phyloP scores from a whole-genome alignment of 1,139 yeast species.

The Sugiyamaella paludigena region DNA sequence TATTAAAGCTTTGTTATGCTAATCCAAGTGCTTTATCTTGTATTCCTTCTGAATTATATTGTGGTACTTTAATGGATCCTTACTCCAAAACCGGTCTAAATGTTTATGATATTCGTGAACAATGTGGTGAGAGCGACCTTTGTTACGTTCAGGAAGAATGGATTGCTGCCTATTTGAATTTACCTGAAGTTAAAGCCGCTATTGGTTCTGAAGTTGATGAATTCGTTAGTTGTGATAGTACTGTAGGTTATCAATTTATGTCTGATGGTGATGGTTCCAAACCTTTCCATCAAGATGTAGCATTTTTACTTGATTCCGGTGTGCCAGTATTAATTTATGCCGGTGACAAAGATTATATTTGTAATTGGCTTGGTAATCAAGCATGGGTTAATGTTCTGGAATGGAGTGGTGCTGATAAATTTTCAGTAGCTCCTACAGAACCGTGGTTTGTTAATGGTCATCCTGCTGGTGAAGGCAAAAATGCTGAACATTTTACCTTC shows the following conservation, averaged over 20 bases:
- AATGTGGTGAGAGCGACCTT: constrained; percentile 66
- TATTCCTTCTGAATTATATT: constrained; percentile 90
- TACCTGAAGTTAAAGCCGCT: constrained; percentile 66
- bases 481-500: constrained; percentile 55
- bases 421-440: constrained; percentile 35
- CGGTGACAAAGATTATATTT: constrained; percentile 85
- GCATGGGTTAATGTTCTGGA: constrained; percentile 72
- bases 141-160: constrained; percentile 74
- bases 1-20: constrained; percentile 79
- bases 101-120: constrained; percentile 87
- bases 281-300: constrained; percentile 64
- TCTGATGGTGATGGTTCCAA: constrained; percentile 67
- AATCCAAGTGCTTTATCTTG: constrained; percentile 81
- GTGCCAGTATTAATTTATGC: constrained; percentile 82
- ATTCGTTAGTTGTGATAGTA: constrained; percentile 73
- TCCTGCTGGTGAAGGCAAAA: constrained; percentile 58
- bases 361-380: constrained; percentile 87
- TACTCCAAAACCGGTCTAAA: constrained; percentile 88
- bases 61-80: constrained; percentile 86
- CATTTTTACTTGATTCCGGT: constrained; percentile 60
- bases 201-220: constrained; percentile 89
- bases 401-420: constrained; percentile 49
- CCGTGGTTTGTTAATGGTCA: constrained; percentile 43
- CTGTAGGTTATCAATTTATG: constrained; percentile 54
- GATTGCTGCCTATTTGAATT: constrained; percentile 68